Percentiles rank a stretch among this genome's conserved stretches.
Conservation (phyloP, 345 rosid species). For the Brassica nigra region DNA sequence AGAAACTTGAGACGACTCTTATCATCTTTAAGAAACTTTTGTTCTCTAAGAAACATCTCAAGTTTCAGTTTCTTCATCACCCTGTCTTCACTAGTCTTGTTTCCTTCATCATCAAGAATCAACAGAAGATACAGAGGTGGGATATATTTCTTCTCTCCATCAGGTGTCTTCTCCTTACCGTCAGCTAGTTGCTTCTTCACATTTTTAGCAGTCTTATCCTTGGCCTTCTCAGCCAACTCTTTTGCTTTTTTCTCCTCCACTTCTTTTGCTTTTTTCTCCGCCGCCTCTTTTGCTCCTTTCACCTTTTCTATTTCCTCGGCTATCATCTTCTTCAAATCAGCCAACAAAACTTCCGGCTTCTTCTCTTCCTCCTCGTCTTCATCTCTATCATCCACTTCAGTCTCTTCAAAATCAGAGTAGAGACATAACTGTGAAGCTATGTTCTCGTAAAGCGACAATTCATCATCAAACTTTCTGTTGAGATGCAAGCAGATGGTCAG, state of each 20-base stretch:
- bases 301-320: background rate
- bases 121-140: conserved; percentile 34
- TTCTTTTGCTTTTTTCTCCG: background rate
- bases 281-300: background rate
- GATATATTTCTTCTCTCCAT: background rate
- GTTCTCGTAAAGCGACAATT: conserved; percentile 34
- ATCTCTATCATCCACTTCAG: conserved; percentile 34
- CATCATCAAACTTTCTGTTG: conserved; percentile 1
- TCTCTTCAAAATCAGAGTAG: conserved; percentile 37
- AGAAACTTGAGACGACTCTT: conserved; percentile 13
- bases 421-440: conserved; percentile 47
- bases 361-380: conserved; percentile 30
- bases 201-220: background rate
- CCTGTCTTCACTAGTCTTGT: background rate
- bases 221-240: background rate
- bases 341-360: background rate
- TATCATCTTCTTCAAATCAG: conserved; percentile 9
- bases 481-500: conserved; percentile 45
- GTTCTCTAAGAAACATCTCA: background rate
- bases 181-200: background rate
- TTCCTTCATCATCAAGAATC: conserved; percentile 50
- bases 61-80: conserved; percentile 4
- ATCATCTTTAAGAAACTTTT: background rate
- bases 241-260: background rate
- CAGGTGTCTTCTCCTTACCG: background rate